Evolutionary conservation across 202 grass and related monocot species (phyloP).

Genomic region (Schoenoplectus triqueter): DNA sequence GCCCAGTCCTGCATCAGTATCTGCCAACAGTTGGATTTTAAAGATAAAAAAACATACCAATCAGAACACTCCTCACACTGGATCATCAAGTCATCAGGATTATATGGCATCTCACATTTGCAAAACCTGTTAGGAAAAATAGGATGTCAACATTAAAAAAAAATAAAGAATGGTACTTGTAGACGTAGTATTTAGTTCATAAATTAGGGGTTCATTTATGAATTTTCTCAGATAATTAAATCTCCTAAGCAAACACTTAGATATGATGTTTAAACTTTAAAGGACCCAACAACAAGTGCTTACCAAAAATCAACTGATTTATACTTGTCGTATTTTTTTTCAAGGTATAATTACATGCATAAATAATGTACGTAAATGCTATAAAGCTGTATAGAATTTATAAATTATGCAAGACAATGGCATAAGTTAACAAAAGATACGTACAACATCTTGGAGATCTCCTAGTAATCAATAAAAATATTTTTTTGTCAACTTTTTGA

Average conservation of each 20-base stretch:
- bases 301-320: neutral
- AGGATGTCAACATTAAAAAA: neutral
- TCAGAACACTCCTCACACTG: conserved; percentile 94
- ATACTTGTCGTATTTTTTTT: neutral
- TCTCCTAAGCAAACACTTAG: neutral
- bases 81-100: conserved; percentile 99
- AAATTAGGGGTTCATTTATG: conserved; percentile 9
- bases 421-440: neutral
- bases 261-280: neutral
- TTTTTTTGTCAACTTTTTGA: neutral
- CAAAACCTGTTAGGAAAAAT: conserved; percentile 71
- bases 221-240: neutral
- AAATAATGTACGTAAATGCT: neutral
- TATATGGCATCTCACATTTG: conserved; percentile 99
- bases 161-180: neutral
- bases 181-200: neutral
- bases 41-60: conserved; percentile 57
- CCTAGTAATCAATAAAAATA: neutral
- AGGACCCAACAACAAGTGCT: neutral
- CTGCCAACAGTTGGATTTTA: conserved; percentile 18
- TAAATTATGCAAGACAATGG: neutral
- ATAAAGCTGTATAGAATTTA: neutral
- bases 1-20: neutral
- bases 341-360: neutral
- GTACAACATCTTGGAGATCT: neutral